These are phyloP conservation scores for Musa balbisiana DNA, from an alignment of 202 grass and related monocot species.

Conservation along the genomic window DNA sequence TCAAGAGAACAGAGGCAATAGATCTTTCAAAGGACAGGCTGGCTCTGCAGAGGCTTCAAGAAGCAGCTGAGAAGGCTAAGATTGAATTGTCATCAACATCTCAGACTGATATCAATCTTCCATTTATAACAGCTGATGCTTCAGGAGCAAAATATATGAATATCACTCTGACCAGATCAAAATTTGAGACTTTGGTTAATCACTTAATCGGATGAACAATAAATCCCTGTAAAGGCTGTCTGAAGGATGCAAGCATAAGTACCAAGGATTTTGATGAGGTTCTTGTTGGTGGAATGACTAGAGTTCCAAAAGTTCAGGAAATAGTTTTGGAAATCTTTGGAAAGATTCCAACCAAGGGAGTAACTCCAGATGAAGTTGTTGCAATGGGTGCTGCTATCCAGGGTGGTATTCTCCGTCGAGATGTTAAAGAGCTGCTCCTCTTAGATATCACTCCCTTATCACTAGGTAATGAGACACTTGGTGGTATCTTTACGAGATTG, in stretches of 20 bases:
- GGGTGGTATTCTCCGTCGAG: constrained; percentile 21
- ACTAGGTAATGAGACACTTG: constrained; percentile 14
- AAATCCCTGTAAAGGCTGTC: constrained; percentile 14
- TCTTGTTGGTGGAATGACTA: constrained; percentile 19
- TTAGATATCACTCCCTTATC: constrained; percentile 20
- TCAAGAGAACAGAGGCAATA: constrained; percentile 17
- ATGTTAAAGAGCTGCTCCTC: constrained; percentile 22
- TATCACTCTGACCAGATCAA: constrained; percentile 21
- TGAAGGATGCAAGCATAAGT: constrained; percentile 15
- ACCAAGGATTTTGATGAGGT: constrained; percentile 22
- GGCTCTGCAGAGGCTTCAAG: constrained; percentile 17
- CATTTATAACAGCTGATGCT: constrained; percentile 21
- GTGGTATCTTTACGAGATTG: constrained; percentile 22
- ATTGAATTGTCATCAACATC: constrained; percentile 26
- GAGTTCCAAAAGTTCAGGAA: constrained; percentile 24
- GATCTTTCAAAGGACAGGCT: constrained; percentile 25
- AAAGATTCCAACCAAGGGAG: constrained; percentile 21
- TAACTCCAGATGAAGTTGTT: constrained; percentile 23
- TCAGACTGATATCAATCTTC: constrained; percentile 15
- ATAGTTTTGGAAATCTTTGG: constrained; percentile 24
- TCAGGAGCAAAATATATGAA: constrained; percentile 26
- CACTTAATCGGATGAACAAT: constrained; percentile 13
- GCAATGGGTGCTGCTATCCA: constrained; percentile 22
- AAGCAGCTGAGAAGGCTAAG: constrained; percentile 25
- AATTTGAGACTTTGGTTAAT: constrained; percentile 19